phyloP scores from a whole-genome alignment of 805 yeast genomes.

The Lipomyces oligophaga region DNA sequence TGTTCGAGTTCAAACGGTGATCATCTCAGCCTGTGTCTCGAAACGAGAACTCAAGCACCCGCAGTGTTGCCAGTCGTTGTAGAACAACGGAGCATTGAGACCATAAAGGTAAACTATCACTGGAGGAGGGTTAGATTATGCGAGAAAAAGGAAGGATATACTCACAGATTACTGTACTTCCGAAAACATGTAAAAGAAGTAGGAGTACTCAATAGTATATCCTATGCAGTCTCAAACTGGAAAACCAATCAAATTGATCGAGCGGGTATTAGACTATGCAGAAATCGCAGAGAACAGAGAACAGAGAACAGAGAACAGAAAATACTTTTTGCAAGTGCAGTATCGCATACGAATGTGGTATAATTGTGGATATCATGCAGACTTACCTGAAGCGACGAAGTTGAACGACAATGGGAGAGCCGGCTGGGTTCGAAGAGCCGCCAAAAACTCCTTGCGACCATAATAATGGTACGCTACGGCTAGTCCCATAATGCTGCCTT shows the following conservation, averaged over 20 bases:
- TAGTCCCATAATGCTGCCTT: conserved; percentile 49
- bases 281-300: background rate
- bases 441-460: conserved; percentile 55
- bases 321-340: background rate
- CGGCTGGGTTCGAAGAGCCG: conserved; percentile 75
- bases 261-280: background rate
- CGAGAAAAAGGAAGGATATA: background rate
- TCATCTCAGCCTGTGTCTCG: conserved; percentile 53
- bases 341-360: background rate
- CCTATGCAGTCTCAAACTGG: background rate
- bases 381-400: conserved; percentile 86
- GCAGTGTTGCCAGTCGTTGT: conserved; percentile 34
- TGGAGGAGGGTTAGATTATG: too few species aligned
- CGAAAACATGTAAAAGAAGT: too few species aligned
- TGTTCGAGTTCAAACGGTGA: conserved; percentile 81
- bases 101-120: too few species aligned
- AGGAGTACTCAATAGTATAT: too few species aligned
- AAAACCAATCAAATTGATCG: background rate
- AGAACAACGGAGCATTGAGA: too few species aligned
- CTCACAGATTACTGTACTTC: too few species aligned
- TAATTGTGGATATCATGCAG: conserved; percentile 5
- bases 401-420: conserved; percentile 74
- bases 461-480: conserved; percentile 54
- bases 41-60: conserved; percentile 45
- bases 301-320: background rate